Evolutionary conservation across 345 rosid genomes (phyloP), one percentile per base, ranked within the genome.

Genomic region (Moringa oleifera): DNA sequence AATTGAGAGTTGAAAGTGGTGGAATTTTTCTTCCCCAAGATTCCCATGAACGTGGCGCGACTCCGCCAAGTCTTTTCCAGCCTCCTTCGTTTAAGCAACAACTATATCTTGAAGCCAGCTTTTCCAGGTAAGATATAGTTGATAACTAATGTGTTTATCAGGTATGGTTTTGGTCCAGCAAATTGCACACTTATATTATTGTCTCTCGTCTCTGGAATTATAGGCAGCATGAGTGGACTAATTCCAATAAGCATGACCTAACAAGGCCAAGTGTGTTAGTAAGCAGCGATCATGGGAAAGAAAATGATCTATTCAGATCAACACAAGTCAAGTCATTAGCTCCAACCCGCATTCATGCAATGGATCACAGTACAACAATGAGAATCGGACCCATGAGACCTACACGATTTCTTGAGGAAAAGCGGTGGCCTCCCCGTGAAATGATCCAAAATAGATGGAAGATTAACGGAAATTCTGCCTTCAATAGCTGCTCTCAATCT

Each of bases 1-100:
- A 72, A 47, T 72, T 79, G 65, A 68, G 74, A 71, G 56, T 79
- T 80, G 77, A 76, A 68, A 80, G 64, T 54, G 83, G 88, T 51
- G 70, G 75, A 25, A 63, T 76, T 58, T 68, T 69, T 58, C 61
- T 74, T 7, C 53, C 67, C 24, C 65, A 55, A 67, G 74, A 53
- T 50, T 61, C 72, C 24, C 49, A 55, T 20, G 58, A 58, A 20
- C 11, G 19, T 22, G 59, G 25, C 57, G 45, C 68, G 45, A 64
- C 62, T 13, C 69, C 17, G n/a, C n/a, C n/a, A 28, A 69, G 20
- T 53, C 47, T 23, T 56, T 33, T 57, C 53, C 73, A 57, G 7
- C 57, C 77, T 28, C 54, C 70, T 36, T 18, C 66, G 57, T 55
- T 66, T 51, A 71, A 67, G 3, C 61, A 50, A 19, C 46, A 76